Percentiles rank a stretch among this genome's conserved stretches.
Conservation (phyloP, 441 rosid species). For the Melastoma candidum region DNA sequence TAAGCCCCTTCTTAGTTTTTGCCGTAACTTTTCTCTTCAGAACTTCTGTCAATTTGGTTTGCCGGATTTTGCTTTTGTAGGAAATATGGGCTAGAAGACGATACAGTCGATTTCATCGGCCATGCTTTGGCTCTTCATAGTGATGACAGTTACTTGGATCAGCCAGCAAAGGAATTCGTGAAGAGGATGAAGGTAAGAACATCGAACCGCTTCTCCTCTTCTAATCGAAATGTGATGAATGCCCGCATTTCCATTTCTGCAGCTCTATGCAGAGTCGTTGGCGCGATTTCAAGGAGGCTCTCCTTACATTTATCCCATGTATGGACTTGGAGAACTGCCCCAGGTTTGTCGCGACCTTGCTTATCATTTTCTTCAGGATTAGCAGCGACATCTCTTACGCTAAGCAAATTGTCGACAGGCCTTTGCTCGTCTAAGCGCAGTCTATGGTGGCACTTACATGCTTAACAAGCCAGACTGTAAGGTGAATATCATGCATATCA, state of each 20-base stretch:
- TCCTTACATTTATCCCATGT: slow-evolving; percentile 61
- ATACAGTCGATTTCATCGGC: slow-evolving; percentile 63
- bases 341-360: slow-evolving; percentile 30
- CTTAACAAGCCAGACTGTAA: slow-evolving; percentile 72
- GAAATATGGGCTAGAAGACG: slow-evolving; percentile 67
- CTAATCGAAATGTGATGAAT: neutral
- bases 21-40: neutral
- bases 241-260: neutral
- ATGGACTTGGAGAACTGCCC: slow-evolving; percentile 70
- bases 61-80: slow-evolving; percentile 17
- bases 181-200: slow-evolving; percentile 48
- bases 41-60: neutral
- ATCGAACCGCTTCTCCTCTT: neutral
- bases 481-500: slow-evolving; percentile 22
- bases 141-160: slow-evolving; percentile 52
- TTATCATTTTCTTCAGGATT: slow-evolving; percentile 3
- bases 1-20: slow-evolving; percentile 14
- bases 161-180: slow-evolving; percentile 57
- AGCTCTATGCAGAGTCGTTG: slow-evolving; percentile 70
- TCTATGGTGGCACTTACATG: slow-evolving; percentile 78
- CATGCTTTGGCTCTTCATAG: slow-evolving; percentile 67
- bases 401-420: slow-evolving; percentile 25
- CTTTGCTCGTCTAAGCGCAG: slow-evolving; percentile 69
- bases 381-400: slow-evolving; percentile 9
- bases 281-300: slow-evolving; percentile 74